phyloP scores from a whole-genome alignment of 257 asterid genomes.

The Nicotiana otophora region DNA sequence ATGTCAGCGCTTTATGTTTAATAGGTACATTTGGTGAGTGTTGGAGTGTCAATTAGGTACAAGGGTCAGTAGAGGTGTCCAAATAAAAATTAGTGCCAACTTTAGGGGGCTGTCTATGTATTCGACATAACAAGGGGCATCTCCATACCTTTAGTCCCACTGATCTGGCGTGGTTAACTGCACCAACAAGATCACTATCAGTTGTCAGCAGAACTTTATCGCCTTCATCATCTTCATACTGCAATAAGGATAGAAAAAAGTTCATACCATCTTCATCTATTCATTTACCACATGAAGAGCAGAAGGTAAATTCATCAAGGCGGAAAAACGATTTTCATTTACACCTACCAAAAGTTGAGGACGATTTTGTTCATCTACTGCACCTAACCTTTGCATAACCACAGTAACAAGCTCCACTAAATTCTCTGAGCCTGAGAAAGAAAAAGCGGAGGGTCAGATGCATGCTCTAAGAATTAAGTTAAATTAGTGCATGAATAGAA shows the following conservation, averaged over 20 bases:
- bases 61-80: too few relatives aligned
- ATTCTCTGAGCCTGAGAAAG: slow-evolving; percentile 58
- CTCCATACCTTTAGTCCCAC: slow-evolving; percentile 57
- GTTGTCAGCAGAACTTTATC: slow-evolving; percentile 81
- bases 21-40: too few relatives aligned
- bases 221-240: slow-evolving; percentile 98
- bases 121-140: neutral
- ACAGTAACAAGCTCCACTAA: slow-evolving; percentile 75
- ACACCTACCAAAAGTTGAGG: slow-evolving; percentile 82
- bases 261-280: neutral
- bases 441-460: neutral
- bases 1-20: too few relatives aligned
- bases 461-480: neutral
- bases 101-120: too few relatives aligned
- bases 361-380: slow-evolving; percentile 27
- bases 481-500: neutral
- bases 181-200: slow-evolving; percentile 79
- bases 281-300: slow-evolving; percentile 6
- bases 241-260: slow-evolving; percentile 11
- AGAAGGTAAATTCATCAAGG: neutral
- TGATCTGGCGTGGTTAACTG: slow-evolving; percentile 64
- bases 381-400: slow-evolving; percentile 66
- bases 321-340: neutral
- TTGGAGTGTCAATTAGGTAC: too few relatives aligned
- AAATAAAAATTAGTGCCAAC: too few relatives aligned